phyloP scores from a whole-genome alignment of 2,329 filamentous ascomycete genomes.

The Aspergillus pseudoviridinutans region DNA sequence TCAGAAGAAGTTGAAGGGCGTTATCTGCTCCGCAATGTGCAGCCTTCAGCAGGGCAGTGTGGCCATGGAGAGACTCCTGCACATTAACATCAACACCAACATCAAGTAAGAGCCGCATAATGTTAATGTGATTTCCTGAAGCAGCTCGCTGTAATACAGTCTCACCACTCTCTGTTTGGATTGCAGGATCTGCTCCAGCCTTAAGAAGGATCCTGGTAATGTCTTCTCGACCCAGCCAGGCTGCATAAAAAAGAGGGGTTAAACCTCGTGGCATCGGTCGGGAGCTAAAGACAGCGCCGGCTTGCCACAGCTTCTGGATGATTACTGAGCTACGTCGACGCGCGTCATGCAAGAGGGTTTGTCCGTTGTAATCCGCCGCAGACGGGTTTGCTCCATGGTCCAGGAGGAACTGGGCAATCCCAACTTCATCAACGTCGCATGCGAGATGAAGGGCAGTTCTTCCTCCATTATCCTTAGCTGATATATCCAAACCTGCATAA shows the following conservation, averaged over 20 bases:
- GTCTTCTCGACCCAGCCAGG: not conserved
- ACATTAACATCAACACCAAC: not conserved
- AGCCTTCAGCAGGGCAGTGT: not conserved
- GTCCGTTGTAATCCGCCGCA: not conserved
- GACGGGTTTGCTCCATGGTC: not conserved
- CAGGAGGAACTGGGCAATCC: not conserved
- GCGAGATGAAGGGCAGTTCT: not conserved
- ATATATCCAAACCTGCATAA: no score
- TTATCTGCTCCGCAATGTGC: not conserved
- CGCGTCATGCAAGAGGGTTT: not conserved
- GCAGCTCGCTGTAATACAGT: not conserved
- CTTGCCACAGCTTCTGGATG: not conserved
- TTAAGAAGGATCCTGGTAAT: not conserved
- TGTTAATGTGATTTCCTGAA: no score
- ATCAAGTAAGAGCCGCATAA: not conserved
- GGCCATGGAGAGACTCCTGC: not conserved
- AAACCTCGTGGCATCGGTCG: not conserved
- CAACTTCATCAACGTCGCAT: not conserved
- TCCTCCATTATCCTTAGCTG: no score
- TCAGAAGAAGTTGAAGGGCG: not conserved
- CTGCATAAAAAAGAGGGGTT: not conserved
- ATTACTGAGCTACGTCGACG: not conserved
- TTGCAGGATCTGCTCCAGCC: not conserved
- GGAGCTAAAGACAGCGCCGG: not conserved
- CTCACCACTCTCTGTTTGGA: not conserved